Evolutionary conservation across 176 grass and related monocot genomes (phyloP), one percentile per base, ranked within the genome.

Genomic region (Eleusine coracana): DNA sequence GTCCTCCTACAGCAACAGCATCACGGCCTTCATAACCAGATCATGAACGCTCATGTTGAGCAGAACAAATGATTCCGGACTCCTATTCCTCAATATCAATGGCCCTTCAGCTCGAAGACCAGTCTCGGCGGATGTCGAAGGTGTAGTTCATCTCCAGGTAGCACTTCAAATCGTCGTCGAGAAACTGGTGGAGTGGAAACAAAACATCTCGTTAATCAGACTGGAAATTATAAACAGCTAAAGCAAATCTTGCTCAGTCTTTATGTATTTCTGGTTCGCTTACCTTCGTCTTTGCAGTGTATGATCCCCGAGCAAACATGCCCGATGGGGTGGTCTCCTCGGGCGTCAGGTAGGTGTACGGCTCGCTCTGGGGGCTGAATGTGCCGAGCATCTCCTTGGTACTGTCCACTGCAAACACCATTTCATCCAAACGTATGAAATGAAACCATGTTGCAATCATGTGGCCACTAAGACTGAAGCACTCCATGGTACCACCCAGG

Each of bases 121-220:
- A 96, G 7, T 99, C 96, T 36, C 89, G 75, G 16, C 93, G 89
- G 73, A 99, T 99, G 85, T 99, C 91, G 45, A 99, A 96, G 15
- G 50, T 92, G 91, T 99, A 99, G 76, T 96, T 92, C 89, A 93
- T 92, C 85, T 96, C 74, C 85, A 99, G 87, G 84, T 99, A 92
- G 82, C 91, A 90, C 66, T 96, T 99, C 73, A 77, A 28, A 56
- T 99, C 93, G 41, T 99, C 93, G 40, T 99, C 96, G 10, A 96
- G 63, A 61, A 99, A 99, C 96, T 99, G 87, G 38, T 14, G 6
- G 56, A 37, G 41, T 52, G 12, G 37, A 71, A 27, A 39, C 31
- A n/a, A 20, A 38, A 15, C 40, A 61, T 44, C 28, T 10, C 5
- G 14, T 1, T 17, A 50, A 44, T 54, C 21, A 16, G 64, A 46